Percentiles rank a stretch among this genome's conserved stretches.
These are phyloP conservation scores for Mycena citricolor DNA, from an alignment of 1,284 basidiomycete genomes.

Conservation along the genomic window DNA sequence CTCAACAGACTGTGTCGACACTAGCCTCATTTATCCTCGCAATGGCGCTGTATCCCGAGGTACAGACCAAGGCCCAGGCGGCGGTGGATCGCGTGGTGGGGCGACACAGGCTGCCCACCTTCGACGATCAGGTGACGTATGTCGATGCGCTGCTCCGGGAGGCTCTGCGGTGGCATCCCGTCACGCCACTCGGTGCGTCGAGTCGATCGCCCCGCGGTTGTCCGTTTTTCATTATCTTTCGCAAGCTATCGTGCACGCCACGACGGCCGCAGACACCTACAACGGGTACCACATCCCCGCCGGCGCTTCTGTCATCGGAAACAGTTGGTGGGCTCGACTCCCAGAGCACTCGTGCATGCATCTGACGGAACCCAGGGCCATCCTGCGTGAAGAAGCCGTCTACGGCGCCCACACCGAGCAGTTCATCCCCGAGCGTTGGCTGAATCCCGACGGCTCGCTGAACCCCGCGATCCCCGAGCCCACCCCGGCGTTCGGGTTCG, in stretches of 20 bases:
- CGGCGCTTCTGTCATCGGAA: conserved; percentile 28
- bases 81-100: conserved; percentile 22
- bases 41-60: conserved; percentile 23
- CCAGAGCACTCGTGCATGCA: background rate
- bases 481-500: conserved; percentile 17
- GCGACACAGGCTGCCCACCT: conserved; percentile 18
- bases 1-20: conserved; percentile 20
- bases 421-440: conserved; percentile 26
- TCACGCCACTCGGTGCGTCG: conserved; percentile 21
- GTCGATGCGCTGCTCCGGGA: conserved; percentile 33
- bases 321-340: conserved; percentile 27
- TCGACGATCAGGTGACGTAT: conserved; percentile 33
- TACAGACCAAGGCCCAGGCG: conserved; percentile 22
- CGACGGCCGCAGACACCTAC: conserved; percentile 29
- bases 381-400: conserved; percentile 21
- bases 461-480: conserved; percentile 14
- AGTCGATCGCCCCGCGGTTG: background rate
- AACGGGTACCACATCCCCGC: conserved; percentile 30
- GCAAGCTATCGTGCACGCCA: conserved; percentile 34
- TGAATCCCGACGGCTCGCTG: conserved; percentile 17
- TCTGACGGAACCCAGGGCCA: conserved; percentile 17
- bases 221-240: background rate
- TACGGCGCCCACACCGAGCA: conserved; percentile 20
- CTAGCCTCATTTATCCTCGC: conserved; percentile 27
- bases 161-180: conserved; percentile 30